Base-by-base conservation (phyloP, 495 filamentous ascomycete species). In the Aspergillus cavernicola region DNA sequence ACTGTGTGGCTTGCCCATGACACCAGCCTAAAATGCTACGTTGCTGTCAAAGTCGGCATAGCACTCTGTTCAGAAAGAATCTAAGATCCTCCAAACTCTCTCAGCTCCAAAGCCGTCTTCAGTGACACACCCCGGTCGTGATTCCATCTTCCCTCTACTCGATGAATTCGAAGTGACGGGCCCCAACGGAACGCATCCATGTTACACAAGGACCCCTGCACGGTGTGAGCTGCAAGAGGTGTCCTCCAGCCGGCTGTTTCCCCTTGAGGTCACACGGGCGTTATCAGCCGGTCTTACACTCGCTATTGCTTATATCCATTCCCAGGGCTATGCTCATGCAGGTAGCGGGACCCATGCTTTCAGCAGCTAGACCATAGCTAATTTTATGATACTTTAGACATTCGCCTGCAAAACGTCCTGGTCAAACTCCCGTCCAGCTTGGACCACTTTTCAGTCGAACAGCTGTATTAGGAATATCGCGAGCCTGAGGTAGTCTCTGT, bases 1-100 rank as follows among this genome's bases (percentile, higher is more conserved):
- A 82, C 73, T 2, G 73, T 80, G 46, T 85, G 79, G 80, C 72
- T 85, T 32, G 79, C 77, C 26, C 70, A 59, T 3, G 77, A 85
- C 32, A 60, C 56, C 37, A 35, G 33, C 41, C 53, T 59, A 22
- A 31, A 62, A 13, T 46, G 32, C 4, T 75, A 71, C 53, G 63
- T 71, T 52, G 62, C 69, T 37, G 26, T 71, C 3, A 75, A 71
- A 39, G 58, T 72, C 22, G 37, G 50, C 40, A 63, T 63, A 51
- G 58, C 66, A 32, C 35, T 36, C 62, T 8, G 3, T 32, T 50
- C 29, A 15, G 3, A 44, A 33, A n/a, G 61, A 68, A 29, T 58
- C 52, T 9, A 60, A 60, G 0, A 48, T 64, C 12, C 63, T 72
- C 26, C 46, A 41, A 36, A 58, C 60, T 45, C 58, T 69, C 20